A percentile compares a stretch with the other conserved stretches of the same genome.
Conservation (phyloP, 805 yeast genomes). For the Zygosaccharomyces rouxii region DNA sequence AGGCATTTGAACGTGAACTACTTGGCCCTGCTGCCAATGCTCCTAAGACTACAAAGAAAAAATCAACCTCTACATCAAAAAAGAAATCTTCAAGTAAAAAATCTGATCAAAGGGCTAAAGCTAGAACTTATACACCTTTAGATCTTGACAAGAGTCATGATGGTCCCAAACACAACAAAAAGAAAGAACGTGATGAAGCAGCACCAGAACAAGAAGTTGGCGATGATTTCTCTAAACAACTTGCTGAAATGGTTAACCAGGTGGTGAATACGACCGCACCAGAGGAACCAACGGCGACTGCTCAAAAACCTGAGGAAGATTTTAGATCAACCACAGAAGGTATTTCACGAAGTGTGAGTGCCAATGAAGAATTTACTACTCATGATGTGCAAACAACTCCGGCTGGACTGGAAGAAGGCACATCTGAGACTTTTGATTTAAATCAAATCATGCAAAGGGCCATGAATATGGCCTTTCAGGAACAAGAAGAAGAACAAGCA, state of each 20-base stretch:
- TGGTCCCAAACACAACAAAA: conserved; percentile 17
- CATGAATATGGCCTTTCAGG: conserved; percentile 67
- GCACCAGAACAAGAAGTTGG: conserved; percentile 10
- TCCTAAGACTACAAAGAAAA: conserved; percentile 7
- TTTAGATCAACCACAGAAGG: not conserved
- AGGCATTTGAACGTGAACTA: conserved; percentile 33
- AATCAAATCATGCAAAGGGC: conserved; percentile 74
- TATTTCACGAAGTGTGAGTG: conserved; percentile 1
- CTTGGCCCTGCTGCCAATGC: conserved; percentile 14
- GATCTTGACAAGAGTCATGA: not conserved
- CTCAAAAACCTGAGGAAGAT: not conserved
- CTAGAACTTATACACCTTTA: conserved; percentile 1
- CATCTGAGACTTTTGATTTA: conserved; percentile 54
- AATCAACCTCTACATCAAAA: conserved; percentile 8
- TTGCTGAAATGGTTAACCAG: conserved; percentile 52
- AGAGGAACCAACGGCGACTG: not conserved
- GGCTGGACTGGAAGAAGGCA: conserved; percentile 5
- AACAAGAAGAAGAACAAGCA: conserved; percentile 31
- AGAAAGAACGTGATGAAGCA: conserved; percentile 16
- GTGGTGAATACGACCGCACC: conserved; percentile 42
- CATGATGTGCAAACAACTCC: conserved; percentile 10
- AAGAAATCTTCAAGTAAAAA: conserved; percentile 6
- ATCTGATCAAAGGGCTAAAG: not conserved
- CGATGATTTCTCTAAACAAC: conserved; percentile 47
- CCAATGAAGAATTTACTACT: conserved; percentile 9